A percentile compares a stretch with the other conserved stretches of the same genome.
phyloP scores from a whole-genome alignment of 495 filamentous ascomycete genomes.

The Hyaloscypha bicolor region DNA sequence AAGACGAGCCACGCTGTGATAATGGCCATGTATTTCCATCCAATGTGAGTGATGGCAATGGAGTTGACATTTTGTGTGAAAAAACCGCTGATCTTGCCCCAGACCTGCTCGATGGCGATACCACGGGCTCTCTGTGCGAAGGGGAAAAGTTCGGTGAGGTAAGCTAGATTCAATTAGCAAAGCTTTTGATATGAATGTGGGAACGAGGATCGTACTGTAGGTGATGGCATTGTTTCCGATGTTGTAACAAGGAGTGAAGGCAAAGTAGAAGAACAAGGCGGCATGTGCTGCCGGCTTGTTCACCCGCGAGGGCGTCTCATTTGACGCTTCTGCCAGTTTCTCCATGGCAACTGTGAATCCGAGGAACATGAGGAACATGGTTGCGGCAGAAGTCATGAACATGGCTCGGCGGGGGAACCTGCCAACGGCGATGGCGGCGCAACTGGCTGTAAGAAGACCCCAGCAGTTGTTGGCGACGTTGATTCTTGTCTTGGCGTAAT shows the following conservation, averaged over 20 bases:
- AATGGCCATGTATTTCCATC: neutral
- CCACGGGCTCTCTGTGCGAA: constrained; percentile 62
- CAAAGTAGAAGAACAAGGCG: constrained; percentile 58
- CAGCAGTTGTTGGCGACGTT: constrained; percentile 51
- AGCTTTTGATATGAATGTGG: neutral
- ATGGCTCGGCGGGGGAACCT: constrained; percentile 58
- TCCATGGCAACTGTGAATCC: constrained; percentile 53
- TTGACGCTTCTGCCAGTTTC: constrained; percentile 21
- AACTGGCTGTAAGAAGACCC: constrained; percentile 54
- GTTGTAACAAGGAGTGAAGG: constrained; percentile 65
- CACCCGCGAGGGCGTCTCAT: constrained; percentile 32
- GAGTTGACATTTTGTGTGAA: constrained; percentile 64
- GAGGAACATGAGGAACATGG: constrained; percentile 53
- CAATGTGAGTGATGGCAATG: neutral
- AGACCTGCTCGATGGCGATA: constrained; percentile 65
- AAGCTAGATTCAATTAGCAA: constrained; percentile 40
- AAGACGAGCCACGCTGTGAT: constrained; percentile 57
- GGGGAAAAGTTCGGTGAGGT: constrained; percentile 67
- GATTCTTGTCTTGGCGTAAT: constrained; percentile 17
- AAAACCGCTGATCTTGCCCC: constrained; percentile 47
- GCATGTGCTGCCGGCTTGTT: constrained; percentile 12
- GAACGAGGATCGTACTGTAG: constrained; percentile 42
- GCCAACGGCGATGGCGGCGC: constrained; percentile 57
- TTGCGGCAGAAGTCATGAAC: constrained; percentile 52
- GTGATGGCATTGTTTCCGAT: constrained; percentile 68